Evolutionary conservation across 208 protist genomes (phyloP), one percentile per base, ranked within the genome.

Genomic region (Kentomonas sorsogonicus): DNA sequence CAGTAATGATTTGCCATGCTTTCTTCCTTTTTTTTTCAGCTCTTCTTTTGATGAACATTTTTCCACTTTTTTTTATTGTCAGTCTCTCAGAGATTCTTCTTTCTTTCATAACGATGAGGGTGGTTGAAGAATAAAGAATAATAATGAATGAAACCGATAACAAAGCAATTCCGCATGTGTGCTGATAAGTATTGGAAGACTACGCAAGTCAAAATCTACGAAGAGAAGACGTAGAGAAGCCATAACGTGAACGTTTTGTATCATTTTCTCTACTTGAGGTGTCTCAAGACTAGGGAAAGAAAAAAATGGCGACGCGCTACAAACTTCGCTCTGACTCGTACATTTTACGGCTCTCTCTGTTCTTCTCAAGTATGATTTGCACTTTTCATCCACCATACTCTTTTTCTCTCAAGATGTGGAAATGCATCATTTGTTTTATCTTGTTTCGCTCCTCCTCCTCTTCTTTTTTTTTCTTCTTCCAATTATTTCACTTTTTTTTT

Each of bases 401-500:
- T 11, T 38, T 38, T 38, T 5, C 11, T 15, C 11, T 5, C 7
- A 15, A 38, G 11, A 38, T 38, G 33, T 11, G 11, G 11, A 15
- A 38, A 5, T 38, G 5, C 11, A 15, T 38, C 33, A 38, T 46
- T 46, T 25, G 16, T 18, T 46, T 46, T 22, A 25, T n/a, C 18
- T 46, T 46, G 9, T 6, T 46, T 46, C 41, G 16, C 20, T 46
- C 20, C 59, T 39, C 66, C 38, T 52, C 45, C n/a, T 60, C 6
- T 57, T 53, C 26, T 16, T 9, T 26, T 41, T 30, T 56, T 56
- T 52, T 57, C 57, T 34, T 56, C 43, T 16, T 38, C 13, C 22
- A 18, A 51, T 34, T 55, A 36, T 4, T 6, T 40, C 43, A 15
- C 33, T 11, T 5, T 38, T 38, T 47, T 47, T 47, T n/a, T 46